Evolutionary conservation across 23 red algal species (phyloP).

Genomic region (Agarophyton chilense): DNA sequence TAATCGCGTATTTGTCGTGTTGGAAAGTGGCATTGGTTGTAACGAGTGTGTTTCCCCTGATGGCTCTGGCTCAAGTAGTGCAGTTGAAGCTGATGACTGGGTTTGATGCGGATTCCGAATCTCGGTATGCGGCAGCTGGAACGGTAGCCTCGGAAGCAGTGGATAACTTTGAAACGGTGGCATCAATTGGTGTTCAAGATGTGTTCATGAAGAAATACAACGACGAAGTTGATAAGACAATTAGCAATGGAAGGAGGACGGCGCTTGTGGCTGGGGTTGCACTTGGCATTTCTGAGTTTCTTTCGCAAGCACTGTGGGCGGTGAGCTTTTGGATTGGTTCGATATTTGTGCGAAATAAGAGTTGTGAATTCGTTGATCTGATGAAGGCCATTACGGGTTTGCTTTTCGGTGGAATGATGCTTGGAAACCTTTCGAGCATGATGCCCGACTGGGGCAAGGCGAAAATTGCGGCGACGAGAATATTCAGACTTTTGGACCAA

Average conservation of each 20-base stretch:
- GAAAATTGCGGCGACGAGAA: conserved; percentile 79
- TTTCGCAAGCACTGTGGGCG: conserved; percentile 73
- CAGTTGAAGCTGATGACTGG: conserved; percentile 95
- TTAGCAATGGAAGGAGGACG: conserved; percentile 45
- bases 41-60: conserved; percentile 72
- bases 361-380: conserved; percentile 59
- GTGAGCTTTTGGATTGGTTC: conserved; percentile 89
- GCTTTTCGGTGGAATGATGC: conserved; percentile 86
- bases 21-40: conserved; percentile 86
- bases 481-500: conserved; percentile 88
- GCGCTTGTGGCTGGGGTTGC: conserved; percentile 69
- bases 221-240: conserved; percentile 55
- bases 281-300: conserved; percentile 77
- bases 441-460: conserved; percentile 81
- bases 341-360: conserved; percentile 58
- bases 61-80: conserved; percentile 68
- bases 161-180: conserved; percentile 85
- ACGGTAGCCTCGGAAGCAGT: conserved; percentile 83
- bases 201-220: conserved; percentile 72
- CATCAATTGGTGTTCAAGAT: conserved; percentile 77
- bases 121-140: conserved; percentile 63
- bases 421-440: conserved; percentile 81
- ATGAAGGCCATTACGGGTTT: conserved; percentile 75
- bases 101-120: conserved; percentile 73
- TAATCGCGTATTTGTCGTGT: conserved; percentile 76